Conservation (phyloP, 2,329 filamentous ascomycete genomes). For the Scedosporium aurantiacum region DNA sequence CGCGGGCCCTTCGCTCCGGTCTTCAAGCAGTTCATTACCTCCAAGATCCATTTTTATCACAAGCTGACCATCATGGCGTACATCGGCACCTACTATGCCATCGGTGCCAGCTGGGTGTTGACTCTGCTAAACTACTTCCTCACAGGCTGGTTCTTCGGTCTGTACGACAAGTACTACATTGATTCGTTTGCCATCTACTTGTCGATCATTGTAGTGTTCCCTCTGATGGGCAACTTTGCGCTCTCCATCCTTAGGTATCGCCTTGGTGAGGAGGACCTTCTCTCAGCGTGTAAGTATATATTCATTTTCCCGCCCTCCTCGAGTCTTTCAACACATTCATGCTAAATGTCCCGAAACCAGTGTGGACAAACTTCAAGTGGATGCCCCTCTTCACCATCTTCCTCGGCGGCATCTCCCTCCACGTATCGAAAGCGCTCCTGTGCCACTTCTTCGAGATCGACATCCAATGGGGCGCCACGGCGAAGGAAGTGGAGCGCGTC, state of each 20-base stretch:
- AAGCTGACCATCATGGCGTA: slow-evolving; percentile 64
- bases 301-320: slow-evolving; percentile 14
- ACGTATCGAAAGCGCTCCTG: slow-evolving; percentile 29
- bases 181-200: slow-evolving; percentile 56
- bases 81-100: slow-evolving; percentile 61
- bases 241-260: slow-evolving; percentile 55
- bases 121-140: slow-evolving; percentile 61
- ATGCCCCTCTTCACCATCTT: slow-evolving; percentile 40
- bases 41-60: slow-evolving; percentile 50
- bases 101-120: slow-evolving; percentile 56
- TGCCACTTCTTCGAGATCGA: slow-evolving; percentile 31
- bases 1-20: slow-evolving; percentile 55
- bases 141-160: slow-evolving; percentile 59
- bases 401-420: slow-evolving; percentile 31
- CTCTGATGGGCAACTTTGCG: slow-evolving; percentile 46
- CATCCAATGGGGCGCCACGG: slow-evolving; percentile 43
- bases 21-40: slow-evolving; percentile 48
- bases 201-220: slow-evolving; percentile 54
- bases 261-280: slow-evolving; percentile 39
- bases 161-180: slow-evolving; percentile 56
- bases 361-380: slow-evolving; percentile 52
- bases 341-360: not conserved
- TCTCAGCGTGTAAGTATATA: slow-evolving; percentile 18
- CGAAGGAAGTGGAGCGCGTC: slow-evolving; percentile 45
- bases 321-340: not conserved